Conservation (phyloP, 345 rosid species). For the Eucalyptus camaldulensis region DNA sequence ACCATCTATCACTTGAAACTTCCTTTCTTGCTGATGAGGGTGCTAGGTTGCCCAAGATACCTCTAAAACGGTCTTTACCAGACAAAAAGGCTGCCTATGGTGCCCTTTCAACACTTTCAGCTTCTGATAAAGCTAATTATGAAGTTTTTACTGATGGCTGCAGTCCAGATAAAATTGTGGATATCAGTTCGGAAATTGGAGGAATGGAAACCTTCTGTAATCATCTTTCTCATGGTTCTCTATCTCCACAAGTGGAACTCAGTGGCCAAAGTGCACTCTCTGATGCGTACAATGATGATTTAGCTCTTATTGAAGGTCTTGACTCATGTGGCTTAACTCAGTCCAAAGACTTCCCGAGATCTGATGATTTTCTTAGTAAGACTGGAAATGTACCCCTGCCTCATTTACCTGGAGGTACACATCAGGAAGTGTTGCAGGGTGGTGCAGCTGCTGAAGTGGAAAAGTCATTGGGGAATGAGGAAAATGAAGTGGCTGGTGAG, state of each 20-base stretch:
- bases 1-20: conserved; percentile 89
- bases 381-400: conserved; percentile 6
- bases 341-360: conserved; percentile 8
- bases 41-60: conserved; percentile 76
- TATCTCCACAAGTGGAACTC: not conserved
- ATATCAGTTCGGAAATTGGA: not conserved
- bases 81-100: conserved; percentile 27
- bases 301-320: conserved; percentile 5
- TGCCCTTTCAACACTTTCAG: conserved; percentile 17
- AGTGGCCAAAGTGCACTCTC: conserved; percentile 25
- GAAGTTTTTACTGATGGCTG: not conserved
- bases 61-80: conserved; percentile 21
- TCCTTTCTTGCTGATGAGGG: conserved; percentile 99
- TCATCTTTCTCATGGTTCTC: not conserved
- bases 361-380: not conserved
- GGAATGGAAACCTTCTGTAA: not conserved
- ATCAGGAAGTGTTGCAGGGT: conserved; percentile 20
- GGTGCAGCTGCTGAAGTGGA: conserved; percentile 16
- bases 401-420: conserved; percentile 17
- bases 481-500: conserved; percentile 47
- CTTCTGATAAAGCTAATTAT: not conserved
- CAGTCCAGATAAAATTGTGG: not conserved
- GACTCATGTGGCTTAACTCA: conserved; percentile 5
- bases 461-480: conserved; percentile 31
- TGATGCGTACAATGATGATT: conserved; percentile 12